phyloP scores from a whole-genome alignment of 306 rosid genomes.

The Parietaria judaica region DNA sequence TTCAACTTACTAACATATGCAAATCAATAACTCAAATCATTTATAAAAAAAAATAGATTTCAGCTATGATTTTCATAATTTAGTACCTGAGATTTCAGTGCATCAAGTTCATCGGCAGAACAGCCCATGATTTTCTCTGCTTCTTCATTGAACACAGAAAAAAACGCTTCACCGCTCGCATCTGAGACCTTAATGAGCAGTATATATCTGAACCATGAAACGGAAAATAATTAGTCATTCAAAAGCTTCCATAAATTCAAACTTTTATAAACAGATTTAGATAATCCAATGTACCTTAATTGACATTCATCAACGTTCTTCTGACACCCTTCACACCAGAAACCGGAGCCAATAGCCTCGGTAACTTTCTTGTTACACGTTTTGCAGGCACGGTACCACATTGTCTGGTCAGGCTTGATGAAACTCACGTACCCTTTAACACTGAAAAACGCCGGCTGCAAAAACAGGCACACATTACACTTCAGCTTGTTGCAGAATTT shows the following conservation, averaged over 20 bases:
- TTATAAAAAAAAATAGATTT: too few species aligned
- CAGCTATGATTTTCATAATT: too few species aligned
- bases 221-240: not conserved
- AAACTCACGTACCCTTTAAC: conserved; percentile 55
- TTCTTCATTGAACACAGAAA: conserved; percentile 63
- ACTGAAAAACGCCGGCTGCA: conserved; percentile 67
- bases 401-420: conserved; percentile 72
- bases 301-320: conserved; percentile 60
- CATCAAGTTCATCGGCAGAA: conserved; percentile 75
- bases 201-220: conserved; percentile 41
- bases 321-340: conserved; percentile 93
- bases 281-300: conserved; percentile 38
- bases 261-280: not conserved
- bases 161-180: conserved; percentile 50
- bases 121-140: conserved; percentile 76
- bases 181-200: conserved; percentile 49
- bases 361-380: conserved; percentile 84
- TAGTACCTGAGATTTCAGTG: conserved; percentile 56
- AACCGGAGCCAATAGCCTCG: conserved; percentile 61
- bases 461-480: conserved; percentile 11
- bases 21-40: too few species aligned
- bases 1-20: too few species aligned
- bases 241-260: not conserved
- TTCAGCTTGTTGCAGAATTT: not conserved
- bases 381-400: conserved; percentile 93